Percentiles rank a stretch among this genome's conserved stretches.
Conservation (phyloP, 768 basidiomycete genomes). For the Rhizopogon sp. region DNA sequence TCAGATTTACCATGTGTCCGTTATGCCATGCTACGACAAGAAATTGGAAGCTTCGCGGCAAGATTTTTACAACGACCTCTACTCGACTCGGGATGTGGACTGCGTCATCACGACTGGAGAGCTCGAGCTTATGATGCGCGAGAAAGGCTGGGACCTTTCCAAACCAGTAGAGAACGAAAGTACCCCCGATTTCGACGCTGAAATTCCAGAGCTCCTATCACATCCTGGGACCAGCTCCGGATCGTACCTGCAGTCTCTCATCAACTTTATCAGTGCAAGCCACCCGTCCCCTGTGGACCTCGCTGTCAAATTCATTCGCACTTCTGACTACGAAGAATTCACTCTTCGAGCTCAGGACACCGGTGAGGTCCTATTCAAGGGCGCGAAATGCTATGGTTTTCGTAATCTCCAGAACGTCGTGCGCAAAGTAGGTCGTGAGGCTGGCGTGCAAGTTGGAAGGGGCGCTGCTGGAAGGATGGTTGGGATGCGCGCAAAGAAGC, state of each 20-base stretch:
- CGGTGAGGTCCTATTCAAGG: constrained; percentile 75
- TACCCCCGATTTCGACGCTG: constrained; percentile 11
- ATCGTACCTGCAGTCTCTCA: constrained; percentile 82
- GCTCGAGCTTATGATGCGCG: constrained; percentile 77
- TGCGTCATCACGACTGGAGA: constrained; percentile 98
- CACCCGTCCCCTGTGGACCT: constrained; percentile 45
- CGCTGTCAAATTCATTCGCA: constrained; percentile 55
- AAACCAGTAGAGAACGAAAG: constrained; percentile 50
- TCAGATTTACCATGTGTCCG: constrained; percentile 91
- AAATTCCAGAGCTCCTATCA: constrained; percentile 66
- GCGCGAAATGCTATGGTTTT: constrained; percentile 96
- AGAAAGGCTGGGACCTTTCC: constrained; percentile 76
- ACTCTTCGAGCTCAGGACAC: constrained; percentile 39
- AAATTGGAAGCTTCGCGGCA: constrained; percentile 95
- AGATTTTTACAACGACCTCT: constrained; percentile 83
- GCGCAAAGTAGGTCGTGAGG: constrained; percentile 83
- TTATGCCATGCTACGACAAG: constrained; percentile 99
- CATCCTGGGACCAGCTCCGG: constrained; percentile 90
- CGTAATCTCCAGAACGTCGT: constrained; percentile 97
- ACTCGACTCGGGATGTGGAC: constrained; percentile 89
- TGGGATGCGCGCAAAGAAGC: constrained; percentile 29
- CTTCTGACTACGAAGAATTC: constrained; percentile 76
- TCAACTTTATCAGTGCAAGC: constrained; percentile 45
- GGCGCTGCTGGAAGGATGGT: constrained; percentile 53
- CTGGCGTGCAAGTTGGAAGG: constrained; percentile 65